Evolutionary conservation across 2,329 filamentous ascomycete species (phyloP).

Genomic region (Pseudogymnoascus sp.): DNA sequence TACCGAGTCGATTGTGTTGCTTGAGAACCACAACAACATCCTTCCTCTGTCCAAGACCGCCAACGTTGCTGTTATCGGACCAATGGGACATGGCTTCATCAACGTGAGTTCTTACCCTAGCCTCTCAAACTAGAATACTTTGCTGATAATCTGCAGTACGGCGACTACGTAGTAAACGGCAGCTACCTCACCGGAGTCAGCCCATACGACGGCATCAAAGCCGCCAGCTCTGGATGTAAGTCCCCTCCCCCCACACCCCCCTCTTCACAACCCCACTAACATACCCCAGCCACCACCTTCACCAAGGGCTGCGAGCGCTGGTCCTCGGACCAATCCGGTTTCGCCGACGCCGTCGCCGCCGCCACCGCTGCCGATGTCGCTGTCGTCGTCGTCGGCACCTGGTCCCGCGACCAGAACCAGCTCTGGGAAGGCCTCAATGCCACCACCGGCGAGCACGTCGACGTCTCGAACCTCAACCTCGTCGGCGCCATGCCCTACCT

Average conservation of each 20-base stretch:
- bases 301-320: constrained; percentile 64
- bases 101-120: too few species aligned
- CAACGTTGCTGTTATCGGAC: constrained; percentile 65
- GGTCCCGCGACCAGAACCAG: constrained; percentile 63
- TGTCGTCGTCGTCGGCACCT: constrained; percentile 65
- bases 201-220: constrained; percentile 59
- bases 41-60: constrained; percentile 58
- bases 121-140: too few species aligned
- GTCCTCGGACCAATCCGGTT: constrained; percentile 61
- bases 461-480: constrained; percentile 53
- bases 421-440: constrained; percentile 64
- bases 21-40: constrained; percentile 64
- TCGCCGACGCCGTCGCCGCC: constrained; percentile 55
- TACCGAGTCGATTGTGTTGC: constrained; percentile 67
- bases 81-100: constrained; percentile 64
- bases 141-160: constrained; percentile 40
- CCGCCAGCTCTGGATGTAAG: constrained; percentile 44
- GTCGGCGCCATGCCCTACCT: constrained; percentile 62
- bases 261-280: background rate
- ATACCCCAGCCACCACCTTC: constrained; percentile 43
- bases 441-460: constrained; percentile 67
- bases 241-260: background rate
- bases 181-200: constrained; percentile 58
- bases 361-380: constrained; percentile 61
- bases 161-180: constrained; percentile 62